These are phyloP conservation scores for Phytophthora pluvialis DNA, from an alignment of 352 stramenopile genomes.

Conservation along the genomic window DNA sequence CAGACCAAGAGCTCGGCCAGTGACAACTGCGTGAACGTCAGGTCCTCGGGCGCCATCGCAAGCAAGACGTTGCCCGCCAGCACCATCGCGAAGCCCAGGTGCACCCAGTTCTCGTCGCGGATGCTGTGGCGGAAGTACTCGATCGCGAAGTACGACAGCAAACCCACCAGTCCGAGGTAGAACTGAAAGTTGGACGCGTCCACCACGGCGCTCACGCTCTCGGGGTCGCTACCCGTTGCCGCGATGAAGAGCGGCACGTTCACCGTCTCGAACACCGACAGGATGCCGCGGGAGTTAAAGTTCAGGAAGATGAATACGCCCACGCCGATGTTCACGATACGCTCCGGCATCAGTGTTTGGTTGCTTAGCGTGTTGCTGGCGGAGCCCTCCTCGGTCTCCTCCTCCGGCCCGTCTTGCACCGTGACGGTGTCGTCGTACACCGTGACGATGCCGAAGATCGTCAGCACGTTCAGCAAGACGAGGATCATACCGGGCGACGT, in stretches of 20 bases:
- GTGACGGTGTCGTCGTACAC: slow-evolving; percentile 62
- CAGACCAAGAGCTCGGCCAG: slow-evolving; percentile 72
- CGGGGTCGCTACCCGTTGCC: slow-evolving; percentile 59
- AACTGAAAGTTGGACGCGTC: slow-evolving; percentile 84
- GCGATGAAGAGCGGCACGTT: slow-evolving; percentile 79
- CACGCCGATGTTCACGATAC: slow-evolving; percentile 68
- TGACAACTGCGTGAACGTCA: slow-evolving; percentile 55
- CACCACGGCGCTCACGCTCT: slow-evolving; percentile 52
- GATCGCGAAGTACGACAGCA: slow-evolving; percentile 78
- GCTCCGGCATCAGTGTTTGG: slow-evolving; percentile 50
- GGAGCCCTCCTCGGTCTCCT: slow-evolving; percentile 33
- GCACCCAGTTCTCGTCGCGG: slow-evolving; percentile 69
- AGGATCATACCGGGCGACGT: slow-evolving; percentile 70
- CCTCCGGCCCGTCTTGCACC: slow-evolving; percentile 59
- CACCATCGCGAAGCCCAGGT: slow-evolving; percentile 64
- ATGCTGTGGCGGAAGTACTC: slow-evolving; percentile 71
- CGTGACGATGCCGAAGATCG: slow-evolving; percentile 64
- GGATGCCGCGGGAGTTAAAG: slow-evolving; percentile 72
- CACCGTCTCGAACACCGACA: slow-evolving; percentile 83
- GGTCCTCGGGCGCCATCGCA: slow-evolving; percentile 39
- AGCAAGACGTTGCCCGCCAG: slow-evolving; percentile 61
- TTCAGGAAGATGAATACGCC: slow-evolving; percentile 81
- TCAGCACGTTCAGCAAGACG: slow-evolving; percentile 60
- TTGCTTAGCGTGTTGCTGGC: slow-evolving; percentile 53
- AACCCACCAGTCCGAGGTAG: slow-evolving; percentile 67